Evolutionary conservation across 2,329 filamentous ascomycete genomes (phyloP).

Genomic region (Pseudophaeomoniella oleicola): DNA sequence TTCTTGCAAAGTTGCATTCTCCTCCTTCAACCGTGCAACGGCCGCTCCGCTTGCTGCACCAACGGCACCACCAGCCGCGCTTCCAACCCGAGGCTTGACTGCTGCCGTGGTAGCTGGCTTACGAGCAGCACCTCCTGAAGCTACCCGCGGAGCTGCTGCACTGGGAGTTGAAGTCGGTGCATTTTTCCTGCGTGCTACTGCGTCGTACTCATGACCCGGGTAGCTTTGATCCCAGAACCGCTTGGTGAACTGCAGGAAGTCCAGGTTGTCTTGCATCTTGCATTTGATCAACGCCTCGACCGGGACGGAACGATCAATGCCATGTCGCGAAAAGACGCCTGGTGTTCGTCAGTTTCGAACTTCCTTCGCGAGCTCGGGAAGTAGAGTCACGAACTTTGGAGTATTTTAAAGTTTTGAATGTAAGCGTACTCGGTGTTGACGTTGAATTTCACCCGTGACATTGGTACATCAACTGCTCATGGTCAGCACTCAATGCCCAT

Average conservation of each 20-base stretch:
- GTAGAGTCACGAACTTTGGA: slow-evolving; percentile 59
- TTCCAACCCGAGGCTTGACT: slow-evolving; percentile 24
- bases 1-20: slow-evolving; percentile 84
- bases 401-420: slow-evolving; percentile 93
- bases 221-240: slow-evolving; percentile 97
- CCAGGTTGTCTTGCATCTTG: slow-evolving; percentile 99
- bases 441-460: slow-evolving; percentile 96
- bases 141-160: slow-evolving; percentile 30
- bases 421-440: slow-evolving; percentile 95
- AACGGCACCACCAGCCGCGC: slow-evolving; percentile 27
- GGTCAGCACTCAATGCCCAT: background rate
- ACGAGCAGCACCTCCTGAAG: slow-evolving; percentile 32
- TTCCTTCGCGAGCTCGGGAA: background rate
- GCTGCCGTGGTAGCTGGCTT: slow-evolving; percentile 50
- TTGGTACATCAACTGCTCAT: slow-evolving; percentile 62
- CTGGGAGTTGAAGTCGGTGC: slow-evolving; percentile 38
- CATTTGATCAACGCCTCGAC: slow-evolving; percentile 87
- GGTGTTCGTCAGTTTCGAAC: slow-evolving; percentile 3
- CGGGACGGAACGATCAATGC: slow-evolving; percentile 77
- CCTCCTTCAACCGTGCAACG: slow-evolving; percentile 60
- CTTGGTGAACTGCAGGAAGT: slow-evolving; percentile 96
- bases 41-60: slow-evolving; percentile 35
- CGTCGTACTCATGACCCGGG: slow-evolving; percentile 93
- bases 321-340: slow-evolving; percentile 72
- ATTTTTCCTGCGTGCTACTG: slow-evolving; percentile 66